These are phyloP conservation scores for Hyphochytrium catenoides DNA, from an alignment of 352 stramenopile species.

Conservation along the genomic window DNA sequence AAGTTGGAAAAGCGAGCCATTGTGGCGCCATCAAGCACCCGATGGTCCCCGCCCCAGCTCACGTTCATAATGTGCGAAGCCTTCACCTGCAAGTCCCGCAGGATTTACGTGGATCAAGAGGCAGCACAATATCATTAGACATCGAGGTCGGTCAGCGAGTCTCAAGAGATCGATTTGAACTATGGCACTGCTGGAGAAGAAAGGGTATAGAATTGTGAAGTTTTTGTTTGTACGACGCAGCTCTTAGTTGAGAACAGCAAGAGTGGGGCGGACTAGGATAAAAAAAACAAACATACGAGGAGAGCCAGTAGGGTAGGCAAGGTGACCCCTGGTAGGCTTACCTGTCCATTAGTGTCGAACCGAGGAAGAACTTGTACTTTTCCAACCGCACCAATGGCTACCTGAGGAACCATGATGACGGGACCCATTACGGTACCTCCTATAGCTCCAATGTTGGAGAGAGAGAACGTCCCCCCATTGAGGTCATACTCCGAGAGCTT, in stretches of 20 bases:
- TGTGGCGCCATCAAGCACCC: slow-evolving; percentile 90
- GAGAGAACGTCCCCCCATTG: slow-evolving; percentile 66
- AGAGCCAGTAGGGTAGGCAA: no score
- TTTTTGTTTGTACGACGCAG: no score
- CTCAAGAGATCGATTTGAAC: no score
- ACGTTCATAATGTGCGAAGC: slow-evolving; percentile 94
- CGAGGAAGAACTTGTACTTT: slow-evolving; percentile 83
- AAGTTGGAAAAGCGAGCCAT: slow-evolving; percentile 92
- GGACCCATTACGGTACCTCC: slow-evolving; percentile 91
- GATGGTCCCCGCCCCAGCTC: slow-evolving; percentile 92
- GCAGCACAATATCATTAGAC: no score
- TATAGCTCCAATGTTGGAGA: slow-evolving; percentile 84
- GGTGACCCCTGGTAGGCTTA: no score
- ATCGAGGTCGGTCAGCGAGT: no score
- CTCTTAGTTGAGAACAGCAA: no score
- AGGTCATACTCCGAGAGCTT: slow-evolving; percentile 65
- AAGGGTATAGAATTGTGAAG: no score
- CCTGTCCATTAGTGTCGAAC: slow-evolving; percentile 57
- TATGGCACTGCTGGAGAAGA: no score
- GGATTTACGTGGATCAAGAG: no score
- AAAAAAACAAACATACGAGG: no score
- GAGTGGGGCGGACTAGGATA: no score
- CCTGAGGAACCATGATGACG: slow-evolving; percentile 81
- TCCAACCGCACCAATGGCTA: slow-evolving; percentile 90
- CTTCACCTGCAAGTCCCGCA: slow-evolving; percentile 37